phyloP scores from a whole-genome alignment of 2,329 filamentous ascomycete genomes.

The Eutypella sp. region DNA sequence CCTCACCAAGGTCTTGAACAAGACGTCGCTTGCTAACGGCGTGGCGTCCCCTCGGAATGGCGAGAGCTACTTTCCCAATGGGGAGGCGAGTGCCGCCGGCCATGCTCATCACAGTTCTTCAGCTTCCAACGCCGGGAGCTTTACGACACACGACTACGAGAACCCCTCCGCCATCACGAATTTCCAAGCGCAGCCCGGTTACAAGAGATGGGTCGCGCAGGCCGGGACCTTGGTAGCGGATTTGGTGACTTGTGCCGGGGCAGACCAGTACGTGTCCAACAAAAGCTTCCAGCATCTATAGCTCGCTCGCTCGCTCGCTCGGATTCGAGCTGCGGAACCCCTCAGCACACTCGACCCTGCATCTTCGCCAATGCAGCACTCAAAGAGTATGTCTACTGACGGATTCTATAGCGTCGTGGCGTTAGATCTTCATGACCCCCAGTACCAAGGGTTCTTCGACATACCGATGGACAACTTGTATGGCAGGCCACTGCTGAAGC shows the following conservation, averaged over 20 bases:
- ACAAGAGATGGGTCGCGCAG: conserved; percentile 98
- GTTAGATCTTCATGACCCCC: conserved; percentile 92
- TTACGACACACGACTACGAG: conserved; percentile 61
- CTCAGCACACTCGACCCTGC: background rate
- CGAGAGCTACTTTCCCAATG: conserved; percentile 25
- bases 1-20: conserved; percentile 69
- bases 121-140: conserved; percentile 41
- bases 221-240: conserved; percentile 93
- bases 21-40: conserved; percentile 55
- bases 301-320: background rate
- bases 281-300: too few species aligned
- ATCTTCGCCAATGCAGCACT: background rate
- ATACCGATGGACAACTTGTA: conserved; percentile 98
- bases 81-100: conserved; percentile 27
- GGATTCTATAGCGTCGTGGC: conserved; percentile 64
- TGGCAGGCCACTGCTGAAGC: conserved; percentile 67
- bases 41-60: conserved; percentile 27
- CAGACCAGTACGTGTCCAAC: conserved; percentile 67
- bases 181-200: conserved; percentile 79
- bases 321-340: background rate
- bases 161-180: conserved; percentile 51
- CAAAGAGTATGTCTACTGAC: conserved; percentile 20
- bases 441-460: conserved; percentile 98
- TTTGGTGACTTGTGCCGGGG: conserved; percentile 88
- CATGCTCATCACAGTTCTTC: conserved; percentile 30